Evolutionary conservation across 2,329 filamentous ascomycete species (phyloP).

Genomic region (Fusarium circinatum): DNA sequence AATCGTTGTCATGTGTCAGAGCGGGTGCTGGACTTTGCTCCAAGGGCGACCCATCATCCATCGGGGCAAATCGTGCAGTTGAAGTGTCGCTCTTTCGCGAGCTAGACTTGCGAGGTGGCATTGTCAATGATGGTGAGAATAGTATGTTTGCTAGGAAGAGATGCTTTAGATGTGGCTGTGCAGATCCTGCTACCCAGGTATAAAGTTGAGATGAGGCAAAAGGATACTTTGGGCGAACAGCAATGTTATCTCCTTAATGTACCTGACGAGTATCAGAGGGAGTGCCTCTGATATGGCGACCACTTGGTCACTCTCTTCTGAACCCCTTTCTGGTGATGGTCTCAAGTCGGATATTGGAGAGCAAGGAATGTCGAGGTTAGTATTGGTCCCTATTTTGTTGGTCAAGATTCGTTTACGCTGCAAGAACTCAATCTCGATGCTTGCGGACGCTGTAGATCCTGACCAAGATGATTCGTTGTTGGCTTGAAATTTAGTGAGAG

Average conservation of each 20-base stretch:
- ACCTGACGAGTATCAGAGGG: background rate
- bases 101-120: slow-evolving; percentile 68
- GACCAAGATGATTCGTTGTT: slow-evolving; percentile 2
- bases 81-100: slow-evolving; percentile 58
- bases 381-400: background rate
- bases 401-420: background rate
- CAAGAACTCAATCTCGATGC: background rate
- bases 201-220: background rate
- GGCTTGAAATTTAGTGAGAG: slow-evolving; percentile 1
- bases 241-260: background rate
- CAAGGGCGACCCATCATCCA: slow-evolving; percentile 52
- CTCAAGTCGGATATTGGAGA: background rate
- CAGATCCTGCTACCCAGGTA: background rate
- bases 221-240: background rate
- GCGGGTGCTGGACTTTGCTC: slow-evolving; percentile 29
- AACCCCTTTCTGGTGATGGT: slow-evolving; percentile 7
- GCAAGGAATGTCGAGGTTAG: background rate
- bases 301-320: slow-evolving; percentile 29
- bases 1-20: slow-evolving; percentile 26
- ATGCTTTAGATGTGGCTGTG: background rate
- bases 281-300: slow-evolving; percentile 6
- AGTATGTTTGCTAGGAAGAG: background rate
- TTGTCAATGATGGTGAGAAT: slow-evolving; percentile 43
- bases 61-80: slow-evolving; percentile 56
- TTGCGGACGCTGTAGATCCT: background rate